Base-by-base conservation (phyloP, 352 stramenopile species). In the Achlya hypogyna region DNA sequence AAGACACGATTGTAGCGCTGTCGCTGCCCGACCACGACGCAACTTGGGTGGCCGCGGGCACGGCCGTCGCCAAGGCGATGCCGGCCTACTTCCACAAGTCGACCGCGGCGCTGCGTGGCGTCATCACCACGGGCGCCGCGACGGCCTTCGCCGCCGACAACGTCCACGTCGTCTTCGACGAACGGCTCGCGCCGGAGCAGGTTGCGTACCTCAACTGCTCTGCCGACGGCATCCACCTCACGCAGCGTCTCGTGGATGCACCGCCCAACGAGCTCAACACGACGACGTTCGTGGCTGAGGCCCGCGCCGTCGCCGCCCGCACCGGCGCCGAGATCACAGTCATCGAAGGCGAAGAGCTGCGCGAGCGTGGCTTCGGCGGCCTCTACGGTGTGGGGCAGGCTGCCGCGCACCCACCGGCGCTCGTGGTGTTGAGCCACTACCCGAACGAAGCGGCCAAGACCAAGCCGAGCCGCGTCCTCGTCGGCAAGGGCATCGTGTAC, bases 401-500 rank as follows among this genome's bases (percentile, higher is more conserved):
- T 20, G 88, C 93, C 2, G 71, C 71, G 27, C 80, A 96, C 74
- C 83, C 89, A 52, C 93, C 96, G 1, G 87, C 92, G 42, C 76
- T 98, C 3, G 78, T 98, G 22, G 86, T 98, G 34, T 65, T 98
- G 53, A 92, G 81, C 43, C 83, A 97, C 69, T 77, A 86, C 71
- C 85, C 82, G 0, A 60, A 66, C 3, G 74, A 72, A 8, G 58
- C 60, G 1, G 53, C 66, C 5, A 64, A 62, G 20, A 63, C 71
- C 10, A 63, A 43, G 25, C 74, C 79, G 62, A 78, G 90, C 56
- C 71, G 91, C 1, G 84, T 76, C 5, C 75, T 98, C 51, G 91
- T 98, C 16, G 94, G 94, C 59, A 98, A 98, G 73, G 94, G 93
- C 34, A 98, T 98, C 74, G 84, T 98, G 16, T 98, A 98, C 74